Evolutionary conservation across 2,329 filamentous ascomycete species (phyloP), one percentile per base, ranked within the genome.

Genomic region (Penicillium sp.): DNA sequence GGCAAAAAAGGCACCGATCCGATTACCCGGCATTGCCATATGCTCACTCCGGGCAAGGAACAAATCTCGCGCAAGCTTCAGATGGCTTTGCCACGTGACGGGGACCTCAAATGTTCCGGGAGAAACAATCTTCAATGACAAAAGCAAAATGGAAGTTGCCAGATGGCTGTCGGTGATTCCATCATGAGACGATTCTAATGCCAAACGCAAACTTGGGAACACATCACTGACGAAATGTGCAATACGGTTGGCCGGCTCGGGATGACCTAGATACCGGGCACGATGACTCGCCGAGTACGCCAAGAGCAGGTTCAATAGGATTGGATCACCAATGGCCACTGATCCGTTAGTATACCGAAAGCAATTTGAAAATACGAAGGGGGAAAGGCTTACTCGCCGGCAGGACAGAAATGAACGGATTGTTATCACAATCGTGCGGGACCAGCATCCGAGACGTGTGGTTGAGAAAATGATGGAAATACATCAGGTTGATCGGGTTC

Each of bases 261-360:
- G 78, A 54, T 92, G 86, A 28, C 81, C 79, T 18, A 93, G 74
- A 28, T 92, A 79, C 39, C 86, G 81, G 8, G 89, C 87, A 48
- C 88, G 81, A 66, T 95, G 89, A 25, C 84, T 88, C n/a, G 89
- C 89, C 59, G 87, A 89, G 67, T 90, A 95, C 18, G 89, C 86
- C 23, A 95, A 77, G 42, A 93, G 75, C 28, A 95, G 74, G 56
- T 88, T 87, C 45, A 95, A 76, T 1, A 95, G 78, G 60, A 89
- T 86, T 3, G 59, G 56, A 44, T 66, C 64, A 50, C 67, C 64
- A 42, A 75, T 66, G 5, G 73, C 73, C 73, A 76, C 72, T 75
- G 23, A 27, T 70, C 69, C 37, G 58, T 82, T 75, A 46, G 80
- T 73, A 23, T 32, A 20, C 20, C 8, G 31, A 32, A 44, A 10